These are phyloP conservation scores for Penicillium bovifimosum DNA, from an alignment of 495 filamentous ascomycete genomes.

Conservation along the genomic window DNA sequence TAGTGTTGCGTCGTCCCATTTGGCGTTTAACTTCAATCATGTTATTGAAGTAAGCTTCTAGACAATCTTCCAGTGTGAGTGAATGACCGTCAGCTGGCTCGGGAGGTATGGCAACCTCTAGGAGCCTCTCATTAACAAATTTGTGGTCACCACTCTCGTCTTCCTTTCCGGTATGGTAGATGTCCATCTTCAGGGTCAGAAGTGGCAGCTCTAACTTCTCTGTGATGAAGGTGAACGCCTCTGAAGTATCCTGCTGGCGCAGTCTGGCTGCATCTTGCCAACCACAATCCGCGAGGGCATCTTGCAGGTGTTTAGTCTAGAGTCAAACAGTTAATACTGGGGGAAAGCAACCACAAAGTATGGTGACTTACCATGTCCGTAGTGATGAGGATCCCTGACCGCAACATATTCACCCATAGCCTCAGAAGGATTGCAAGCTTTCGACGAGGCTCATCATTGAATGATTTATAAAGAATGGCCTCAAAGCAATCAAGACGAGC, in stretches of 20 bases:
- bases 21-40: slow-evolving; percentile 83
- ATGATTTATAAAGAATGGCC: slow-evolving; percentile 72
- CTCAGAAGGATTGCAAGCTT: slow-evolving; percentile 69
- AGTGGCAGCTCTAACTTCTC: slow-evolving; percentile 82
- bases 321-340: slow-evolving; percentile 20
- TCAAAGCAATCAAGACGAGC: slow-evolving; percentile 84
- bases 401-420: slow-evolving; percentile 88
- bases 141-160: slow-evolving; percentile 84
- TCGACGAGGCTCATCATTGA: slow-evolving; percentile 58
- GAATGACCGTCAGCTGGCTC: slow-evolving; percentile 53
- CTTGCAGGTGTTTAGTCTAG: slow-evolving; percentile 77
- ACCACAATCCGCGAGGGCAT: slow-evolving; percentile 78
- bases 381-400: slow-evolving; percentile 77
- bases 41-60: slow-evolving; percentile 94
- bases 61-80: slow-evolving; percentile 79
- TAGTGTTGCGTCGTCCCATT: slow-evolving; percentile 58
- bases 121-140: slow-evolving; percentile 80
- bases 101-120: slow-evolving; percentile 83
- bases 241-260: slow-evolving; percentile 87
- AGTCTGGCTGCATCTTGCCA: slow-evolving; percentile 76
- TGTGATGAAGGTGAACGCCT: slow-evolving; percentile 92
- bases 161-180: slow-evolving; percentile 85
- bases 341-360: neutral
- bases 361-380: slow-evolving; percentile 68
- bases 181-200: slow-evolving; percentile 87